phyloP scores from a whole-genome alignment of 495 filamentous ascomycete genomes.

The Hypoxylon crocopeplum region DNA sequence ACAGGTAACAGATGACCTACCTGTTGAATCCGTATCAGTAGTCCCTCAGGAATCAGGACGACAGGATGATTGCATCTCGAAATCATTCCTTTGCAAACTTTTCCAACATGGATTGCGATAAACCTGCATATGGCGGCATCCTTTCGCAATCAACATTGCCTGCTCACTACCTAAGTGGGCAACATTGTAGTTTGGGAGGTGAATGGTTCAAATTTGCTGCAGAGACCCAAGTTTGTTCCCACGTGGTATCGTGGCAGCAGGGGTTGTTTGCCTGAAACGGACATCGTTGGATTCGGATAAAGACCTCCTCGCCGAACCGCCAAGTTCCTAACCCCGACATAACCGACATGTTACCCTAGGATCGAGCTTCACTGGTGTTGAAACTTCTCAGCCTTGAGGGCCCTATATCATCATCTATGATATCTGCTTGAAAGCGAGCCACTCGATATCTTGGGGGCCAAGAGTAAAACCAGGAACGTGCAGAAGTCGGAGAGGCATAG shows the following conservation, averaged over 20 bases:
- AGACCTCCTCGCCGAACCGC: constrained; percentile 1
- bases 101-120: constrained; percentile 6
- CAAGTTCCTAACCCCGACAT: too few species aligned
- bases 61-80: background rate
- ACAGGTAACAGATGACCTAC: constrained; percentile 3
- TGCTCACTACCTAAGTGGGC: constrained; percentile 2
- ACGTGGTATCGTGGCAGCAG: constrained; percentile 14
- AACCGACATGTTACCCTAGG: constrained; percentile 4
- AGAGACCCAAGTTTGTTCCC: too few species aligned
- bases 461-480: constrained; percentile 14
- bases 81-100: background rate
- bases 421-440: constrained; percentile 1
- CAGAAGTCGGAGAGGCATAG: constrained; percentile 1
- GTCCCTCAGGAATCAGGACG: constrained; percentile 1
- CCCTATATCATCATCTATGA: constrained; percentile 20
- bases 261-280: constrained; percentile 26
- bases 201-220: constrained; percentile 1
- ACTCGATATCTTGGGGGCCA: constrained; percentile 5
- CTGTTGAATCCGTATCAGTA: constrained; percentile 14
- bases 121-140: background rate
- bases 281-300: constrained; percentile 18
- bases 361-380: constrained; percentile 4
- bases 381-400: constrained; percentile 1
- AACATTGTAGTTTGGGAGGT: constrained; percentile 7
- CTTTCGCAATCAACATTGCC: background rate